Evolutionary conservation across 768 basidiomycete species (phyloP), one percentile per base, ranked within the genome.

Genomic region (Gloeopeniophorella convolvens): DNA sequence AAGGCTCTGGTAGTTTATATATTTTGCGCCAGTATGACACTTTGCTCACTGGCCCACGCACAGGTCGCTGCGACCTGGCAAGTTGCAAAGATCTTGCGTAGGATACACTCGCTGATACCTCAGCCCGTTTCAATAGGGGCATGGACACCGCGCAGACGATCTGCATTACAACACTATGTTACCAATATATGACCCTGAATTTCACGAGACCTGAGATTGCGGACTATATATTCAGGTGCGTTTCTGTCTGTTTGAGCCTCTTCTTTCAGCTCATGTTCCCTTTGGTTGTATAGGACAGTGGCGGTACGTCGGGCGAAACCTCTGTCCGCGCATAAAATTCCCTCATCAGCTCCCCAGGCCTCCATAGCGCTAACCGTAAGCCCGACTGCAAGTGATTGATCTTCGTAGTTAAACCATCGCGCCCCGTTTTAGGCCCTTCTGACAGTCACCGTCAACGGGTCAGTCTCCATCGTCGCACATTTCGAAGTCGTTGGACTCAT

Each of bases 381-480:
- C 46, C 20, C n/a, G n/a, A 12, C n/a, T 6, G n/a, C 31, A 9
- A 41, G 13, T 5, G 16, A 35, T 3, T 4, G 7, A 30, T 34
- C 4, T 5, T n/a, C 35, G 13, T n/a, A 23, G 24, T 45, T 28
- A 13, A 32, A 8, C 18, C 24, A 13, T 16, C 11, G 2, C n/a
- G n/a, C n/a, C n/a, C 8, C n/a, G n/a, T n/a, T n/a, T n/a, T n/a
- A 46, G 51, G 39, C 51, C 15, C 1, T 28, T 23, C 23, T 46
- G 20, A 55, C 45, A 0, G 46, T 52, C 30, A 47, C 18, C 13
- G 54, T 52, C 12, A 52, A 55, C 27, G 40, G 54, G 54, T 55
- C 31, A 16, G 51, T n/a, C 7, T 46, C 21, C 9, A 1, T 33
- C 8, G 4, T 10, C 5, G 21, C 9, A 8, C 9, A 13, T 0